These are phyloP conservation scores for Tolypocladium ovalisporum DNA, from an alignment of 2,329 filamentous ascomycete genomes.

Conservation along the genomic window DNA sequence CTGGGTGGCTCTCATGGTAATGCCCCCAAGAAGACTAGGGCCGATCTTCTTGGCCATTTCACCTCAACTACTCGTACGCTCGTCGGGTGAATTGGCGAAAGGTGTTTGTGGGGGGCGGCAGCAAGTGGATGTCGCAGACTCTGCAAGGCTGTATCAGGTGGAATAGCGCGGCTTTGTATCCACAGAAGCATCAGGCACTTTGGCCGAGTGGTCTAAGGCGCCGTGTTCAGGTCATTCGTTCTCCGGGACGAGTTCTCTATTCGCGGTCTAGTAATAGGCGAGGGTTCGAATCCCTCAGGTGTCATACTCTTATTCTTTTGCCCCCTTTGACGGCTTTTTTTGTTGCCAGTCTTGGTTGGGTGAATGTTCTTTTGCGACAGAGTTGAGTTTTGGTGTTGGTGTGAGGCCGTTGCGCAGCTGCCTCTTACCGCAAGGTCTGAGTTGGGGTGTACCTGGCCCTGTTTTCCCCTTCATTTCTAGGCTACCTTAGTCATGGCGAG, in stretches of 20 bases:
- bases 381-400: too few species aligned
- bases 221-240: conserved; percentile 8
- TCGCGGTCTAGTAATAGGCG: conserved; percentile 18
- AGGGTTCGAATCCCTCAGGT: conserved; percentile 21
- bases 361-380: not conserved
- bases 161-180: not conserved
- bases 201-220: conserved; percentile 15
- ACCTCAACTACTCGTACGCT: too few species aligned
- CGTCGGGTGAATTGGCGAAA: too few species aligned
- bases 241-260: not conserved
- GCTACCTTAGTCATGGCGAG: too few species aligned
- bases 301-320: conserved; percentile 8
- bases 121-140: not conserved
- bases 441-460: too few species aligned
- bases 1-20: not conserved
- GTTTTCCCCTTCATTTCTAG: too few species aligned
- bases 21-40: not conserved
- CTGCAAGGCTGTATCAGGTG: not conserved
- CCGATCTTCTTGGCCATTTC: too few species aligned
- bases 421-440: too few species aligned
- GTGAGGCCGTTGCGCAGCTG: too few species aligned
- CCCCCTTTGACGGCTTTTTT: not conserved
- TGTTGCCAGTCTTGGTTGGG: not conserved
- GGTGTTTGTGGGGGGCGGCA: not conserved
- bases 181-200: conserved; percentile 10